Evolutionary conservation across 1,139 yeast genomes (phyloP).

Genomic region (Pneumocystis carinii): DNA sequence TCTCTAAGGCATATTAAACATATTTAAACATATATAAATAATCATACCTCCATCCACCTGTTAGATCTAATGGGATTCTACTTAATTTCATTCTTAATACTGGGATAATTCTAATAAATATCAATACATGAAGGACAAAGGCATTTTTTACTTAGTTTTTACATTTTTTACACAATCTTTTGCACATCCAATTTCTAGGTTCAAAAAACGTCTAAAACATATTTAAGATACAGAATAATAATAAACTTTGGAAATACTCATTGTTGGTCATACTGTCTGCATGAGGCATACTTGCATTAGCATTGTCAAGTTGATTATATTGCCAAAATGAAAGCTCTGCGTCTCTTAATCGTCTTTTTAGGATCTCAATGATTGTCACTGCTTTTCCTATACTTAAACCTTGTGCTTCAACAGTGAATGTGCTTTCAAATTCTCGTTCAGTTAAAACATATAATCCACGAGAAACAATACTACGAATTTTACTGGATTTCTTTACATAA

Average conservation of each 20-base stretch:
- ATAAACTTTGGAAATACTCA: neutral
- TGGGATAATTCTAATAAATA: neutral
- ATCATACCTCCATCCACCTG: neutral
- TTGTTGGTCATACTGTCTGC: neutral
- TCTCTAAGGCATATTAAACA: neutral
- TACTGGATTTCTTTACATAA: neutral
- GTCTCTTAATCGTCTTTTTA: neutral
- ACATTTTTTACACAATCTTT: neutral
- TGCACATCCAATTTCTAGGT: neutral
- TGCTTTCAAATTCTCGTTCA: neutral
- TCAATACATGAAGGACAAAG: neutral
- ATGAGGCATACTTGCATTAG: neutral
- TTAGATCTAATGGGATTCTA: neutral
- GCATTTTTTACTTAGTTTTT: neutral
- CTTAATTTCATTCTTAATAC: neutral
- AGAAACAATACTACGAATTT: neutral
- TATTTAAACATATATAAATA: neutral
- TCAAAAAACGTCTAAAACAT: neutral
- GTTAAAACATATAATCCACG: neutral
- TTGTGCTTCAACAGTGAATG: neutral
- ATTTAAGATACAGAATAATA: neutral
- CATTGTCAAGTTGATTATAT: neutral
- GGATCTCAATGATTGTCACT: neutral
- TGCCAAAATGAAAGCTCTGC: neutral
- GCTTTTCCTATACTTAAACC: neutral